Evolutionary conservation across 2,329 filamentous ascomycete species (phyloP).

Genomic region (Cladosporium sp.): DNA sequence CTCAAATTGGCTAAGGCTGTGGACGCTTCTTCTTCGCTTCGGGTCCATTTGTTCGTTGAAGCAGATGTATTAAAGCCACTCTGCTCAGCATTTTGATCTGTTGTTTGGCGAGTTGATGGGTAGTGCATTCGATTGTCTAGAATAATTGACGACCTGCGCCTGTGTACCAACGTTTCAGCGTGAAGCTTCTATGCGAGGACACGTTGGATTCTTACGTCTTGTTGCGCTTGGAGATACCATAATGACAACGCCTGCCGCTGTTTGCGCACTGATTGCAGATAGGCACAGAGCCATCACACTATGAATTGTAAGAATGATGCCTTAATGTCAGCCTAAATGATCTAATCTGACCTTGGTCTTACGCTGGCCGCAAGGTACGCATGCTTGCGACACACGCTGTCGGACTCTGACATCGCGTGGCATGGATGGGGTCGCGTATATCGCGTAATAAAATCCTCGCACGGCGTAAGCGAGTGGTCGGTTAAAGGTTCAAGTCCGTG

Average conservation of each 20-base stretch:
- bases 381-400: conserved; percentile 11
- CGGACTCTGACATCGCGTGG: not conserved
- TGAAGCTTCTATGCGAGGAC: too few relatives aligned
- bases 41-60: not conserved
- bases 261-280: not conserved
- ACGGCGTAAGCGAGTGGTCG: not conserved
- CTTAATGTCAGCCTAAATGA: too few relatives aligned
- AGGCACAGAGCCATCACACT: conserved; percentile 8
- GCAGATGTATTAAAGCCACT: not conserved
- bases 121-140: not conserved
- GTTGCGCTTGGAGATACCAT: conserved; percentile 5
- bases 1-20: not conserved
- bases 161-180: not conserved
- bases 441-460: not conserved
- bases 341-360: conserved; percentile 1
- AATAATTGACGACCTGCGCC: not conserved
- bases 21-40: not conserved
- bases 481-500: not conserved
- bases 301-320: not conserved
- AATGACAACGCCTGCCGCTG: not conserved
- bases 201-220: conserved; percentile 7
- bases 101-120: not conserved
- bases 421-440: conserved; percentile 5
- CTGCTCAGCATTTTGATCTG: not conserved
- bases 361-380: conserved; percentile 6